Conservation (phyloP, 1,284 basidiomycete species). For the Ceratobasidium sp. region DNA sequence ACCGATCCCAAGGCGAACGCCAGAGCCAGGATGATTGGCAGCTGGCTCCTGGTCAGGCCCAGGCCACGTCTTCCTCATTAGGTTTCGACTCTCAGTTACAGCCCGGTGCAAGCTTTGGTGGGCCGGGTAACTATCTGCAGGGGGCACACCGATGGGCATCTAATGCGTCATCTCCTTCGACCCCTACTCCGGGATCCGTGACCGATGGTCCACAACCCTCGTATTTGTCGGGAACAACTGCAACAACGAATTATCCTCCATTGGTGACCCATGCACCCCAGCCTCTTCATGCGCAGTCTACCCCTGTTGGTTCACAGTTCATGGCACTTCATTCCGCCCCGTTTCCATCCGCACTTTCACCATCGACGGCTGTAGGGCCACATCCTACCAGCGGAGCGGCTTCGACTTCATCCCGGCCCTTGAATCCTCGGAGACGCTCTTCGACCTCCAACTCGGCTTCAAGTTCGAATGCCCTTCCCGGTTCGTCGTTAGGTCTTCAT, state of each 20-base stretch:
- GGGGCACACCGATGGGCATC: constrained; percentile 37
- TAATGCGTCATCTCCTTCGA: constrained; percentile 27
- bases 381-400: constrained; percentile 4
- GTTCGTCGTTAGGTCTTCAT: constrained; percentile 17
- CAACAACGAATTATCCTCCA: constrained; percentile 6
- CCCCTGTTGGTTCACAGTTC: constrained; percentile 23
- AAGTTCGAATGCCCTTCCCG: constrained; percentile 21
- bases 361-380: background rate
- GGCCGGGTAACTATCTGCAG: constrained; percentile 27
- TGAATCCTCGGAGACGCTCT: constrained; percentile 26
- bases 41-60: background rate
- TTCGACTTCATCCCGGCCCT: constrained; percentile 15
- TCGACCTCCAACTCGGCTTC: constrained; percentile 24
- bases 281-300: constrained; percentile 22
- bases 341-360: constrained; percentile 37
- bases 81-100: constrained; percentile 17
- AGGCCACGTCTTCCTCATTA: constrained; percentile 17
- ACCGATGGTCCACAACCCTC: constrained; percentile 26
- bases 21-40: constrained; percentile 13
- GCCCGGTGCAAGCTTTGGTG: constrained; percentile 6
- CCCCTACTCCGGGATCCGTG: constrained; percentile 17
- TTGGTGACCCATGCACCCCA: constrained; percentile 29
- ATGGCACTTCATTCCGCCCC: constrained; percentile 15
- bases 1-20: constrained; percentile 10
- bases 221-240: constrained; percentile 21